Evolutionary conservation across 805 yeast genomes (phyloP).

Genomic region (Lipomyces oligophaga): DNA sequence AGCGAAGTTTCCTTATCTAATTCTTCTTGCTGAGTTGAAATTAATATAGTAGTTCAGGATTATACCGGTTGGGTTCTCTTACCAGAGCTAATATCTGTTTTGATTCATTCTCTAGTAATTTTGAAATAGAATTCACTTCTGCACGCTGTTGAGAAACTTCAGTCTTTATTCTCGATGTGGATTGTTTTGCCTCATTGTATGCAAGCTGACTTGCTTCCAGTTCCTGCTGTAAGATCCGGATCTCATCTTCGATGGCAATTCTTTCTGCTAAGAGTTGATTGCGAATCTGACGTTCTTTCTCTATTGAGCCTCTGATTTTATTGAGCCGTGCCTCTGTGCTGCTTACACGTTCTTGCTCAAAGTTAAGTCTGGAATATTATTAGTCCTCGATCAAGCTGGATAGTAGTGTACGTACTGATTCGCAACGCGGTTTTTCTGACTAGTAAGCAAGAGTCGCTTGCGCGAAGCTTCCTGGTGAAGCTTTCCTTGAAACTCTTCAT

Average conservation of each 20-base stretch:
- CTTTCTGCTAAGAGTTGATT: slow-evolving; percentile 39
- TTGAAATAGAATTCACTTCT: slow-evolving; percentile 18
- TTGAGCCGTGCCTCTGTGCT: slow-evolving; percentile 50
- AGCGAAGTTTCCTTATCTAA: slow-evolving; percentile 38
- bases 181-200: slow-evolving; percentile 17
- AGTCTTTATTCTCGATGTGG: slow-evolving; percentile 16
- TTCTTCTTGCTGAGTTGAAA: slow-evolving; percentile 25
- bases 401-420: slow-evolving; percentile 46
- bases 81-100: slow-evolving; percentile 11
- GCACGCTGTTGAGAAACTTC: slow-evolving; percentile 15
- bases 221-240: slow-evolving; percentile 39
- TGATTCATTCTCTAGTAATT: slow-evolving; percentile 12
- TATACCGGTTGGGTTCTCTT: not conserved
- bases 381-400: too few relatives aligned
- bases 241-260: slow-evolving; percentile 43
- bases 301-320: slow-evolving; percentile 38
- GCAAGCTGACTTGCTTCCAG: slow-evolving; percentile 33
- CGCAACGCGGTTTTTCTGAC: slow-evolving; percentile 57
- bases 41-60: not conserved
- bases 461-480: slow-evolving; percentile 37
- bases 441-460: slow-evolving; percentile 58
- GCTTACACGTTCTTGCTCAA: slow-evolving; percentile 57
- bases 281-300: slow-evolving; percentile 40
- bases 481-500: slow-evolving; percentile 63
- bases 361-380: slow-evolving; percentile 40